Base-by-base conservation (phyloP, 331 rosid genomes). In the Malus hybrid region DNA sequence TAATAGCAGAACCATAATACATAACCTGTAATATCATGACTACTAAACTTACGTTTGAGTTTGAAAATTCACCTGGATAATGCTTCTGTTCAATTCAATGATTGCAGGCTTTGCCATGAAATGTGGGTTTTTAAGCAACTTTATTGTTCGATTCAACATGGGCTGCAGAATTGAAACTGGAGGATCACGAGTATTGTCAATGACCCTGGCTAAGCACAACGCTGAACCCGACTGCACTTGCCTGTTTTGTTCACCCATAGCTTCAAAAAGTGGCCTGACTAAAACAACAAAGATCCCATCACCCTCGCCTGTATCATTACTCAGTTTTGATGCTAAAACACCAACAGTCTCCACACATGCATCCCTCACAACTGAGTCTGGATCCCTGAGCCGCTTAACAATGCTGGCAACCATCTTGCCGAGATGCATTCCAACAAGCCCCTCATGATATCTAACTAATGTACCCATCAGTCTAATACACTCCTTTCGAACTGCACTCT, bases 201-300 rank as follows among this genome's bases (percentile, higher is more conserved):
- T 79, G 28, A 91, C 73, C 61, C 79, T 80, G 0, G 98, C 91
- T 73, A 91, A 80, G 66, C 92, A 93, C 46, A 84, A 72, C 2
- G 97, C 96, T 0, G 97, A 85, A 71, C 88, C 85, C 5, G 83
- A 70, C 80, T 93, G 98, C 64, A 91, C 81, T 71, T 91, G 92
- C 91, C 80, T 91, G 55, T 89, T 90, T 48, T 93, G 98, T 75
- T 93, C 97, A 1, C 96, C 97, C 24, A 93, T 82, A 27, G 93
- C 90, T 61, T 93, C 93, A n/a, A 93, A 91, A 52, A 93, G 82
- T 0, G 97, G 96, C 73, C 85, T 86, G 2, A 86, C 93, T 3
- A 93, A 48, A 6, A 77, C 70, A 36, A 91, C 74, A 77, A 93
- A 87, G 44, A 86, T 83, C 63, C 80, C 86, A 10, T 81, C 84